Base-by-base conservation (phyloP, 2,329 filamentous ascomycete genomes). In the Boeremia exigua region DNA sequence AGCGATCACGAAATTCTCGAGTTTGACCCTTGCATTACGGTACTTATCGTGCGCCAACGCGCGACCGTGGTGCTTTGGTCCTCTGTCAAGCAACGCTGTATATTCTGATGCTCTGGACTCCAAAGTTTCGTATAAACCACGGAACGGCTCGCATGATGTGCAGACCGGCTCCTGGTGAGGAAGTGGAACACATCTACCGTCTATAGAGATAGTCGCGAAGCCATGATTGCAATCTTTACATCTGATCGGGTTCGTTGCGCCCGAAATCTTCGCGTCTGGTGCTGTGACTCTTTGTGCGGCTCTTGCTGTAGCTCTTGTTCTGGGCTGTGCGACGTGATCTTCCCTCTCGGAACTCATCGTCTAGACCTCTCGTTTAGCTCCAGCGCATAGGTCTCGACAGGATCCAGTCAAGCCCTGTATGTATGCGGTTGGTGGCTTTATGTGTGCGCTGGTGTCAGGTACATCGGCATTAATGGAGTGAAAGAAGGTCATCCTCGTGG, bases 1-100 rank as follows among this genome's bases (percentile, higher is more conserved):
- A 15, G 44, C 42, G 19, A 70, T 55, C 29, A 73, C 38, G 42
- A 67, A 69, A 40, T 74, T 74, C 14, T 65, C 63, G 29, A 70
- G 60, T 3, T 36, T 40, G 7, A 58, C 32, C 19, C 36, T 54
- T 47, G 55, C 46, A 11, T 46, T 54, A 11, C 45, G 45, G 15
- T 43, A 34, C 11, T 30, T 36, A 1, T 39, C 30, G 15, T 46
- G 50, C 11, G 55, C 55, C 7, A 47, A 1, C 1, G 32, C 8
- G 7, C 55, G 49, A 4, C 55, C 55, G 32, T 45, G 38, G 32
- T 58, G 55, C n/a, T 54, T 54, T 12, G 34, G 40, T 19, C 50
- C 49, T 23, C 46, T 54, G 14, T 44, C 46, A 34, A 48, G 44
- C 27, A 57, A 25, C 11, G 44, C 44, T n/a, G 32, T 48, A 28